Evolutionary conservation across 768 basidiomycete species (phyloP).

Genomic region (Boletales sp.): DNA sequence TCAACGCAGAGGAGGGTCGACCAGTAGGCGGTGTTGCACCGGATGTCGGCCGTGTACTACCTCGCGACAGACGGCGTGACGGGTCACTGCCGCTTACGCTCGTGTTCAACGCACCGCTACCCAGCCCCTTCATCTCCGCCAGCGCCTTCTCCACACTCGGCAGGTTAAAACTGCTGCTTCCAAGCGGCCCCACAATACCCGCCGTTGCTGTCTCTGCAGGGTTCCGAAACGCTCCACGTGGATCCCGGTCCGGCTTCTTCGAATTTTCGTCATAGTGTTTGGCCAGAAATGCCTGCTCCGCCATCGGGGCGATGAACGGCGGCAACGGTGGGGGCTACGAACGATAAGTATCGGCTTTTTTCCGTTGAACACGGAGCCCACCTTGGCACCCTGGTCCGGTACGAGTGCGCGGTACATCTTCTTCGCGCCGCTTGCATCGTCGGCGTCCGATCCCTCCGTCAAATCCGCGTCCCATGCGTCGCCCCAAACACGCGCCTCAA

Average conservation of each 20-base stretch:
- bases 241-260: constrained; percentile 87
- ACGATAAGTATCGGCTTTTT: neutral
- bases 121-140: constrained; percentile 70
- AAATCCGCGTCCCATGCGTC: constrained; percentile 79
- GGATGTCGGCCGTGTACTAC: constrained; percentile 26
- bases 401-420: constrained; percentile 69
- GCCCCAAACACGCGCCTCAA: constrained; percentile 78
- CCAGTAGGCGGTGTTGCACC: constrained; percentile 13
- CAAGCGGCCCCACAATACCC: constrained; percentile 92
- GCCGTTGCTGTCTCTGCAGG: constrained; percentile 55
- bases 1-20: constrained; percentile 26
- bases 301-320: constrained; percentile 74
- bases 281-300: constrained; percentile 88
- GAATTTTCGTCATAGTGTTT: constrained; percentile 90
- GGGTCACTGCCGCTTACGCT: constrained; percentile 32
- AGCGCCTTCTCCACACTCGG: constrained; percentile 88
- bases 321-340: constrained; percentile 61
- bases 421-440: constrained; percentile 52
- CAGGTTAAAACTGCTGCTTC: constrained; percentile 78
- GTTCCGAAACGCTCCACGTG: constrained; percentile 82
- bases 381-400: constrained; percentile 72
- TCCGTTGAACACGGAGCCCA: constrained; percentile 26
- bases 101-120: constrained; percentile 31
- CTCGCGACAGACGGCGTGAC: constrained; percentile 32
- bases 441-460: constrained; percentile 39